phyloP scores from a whole-genome alignment of 495 filamentous ascomycete genomes.

The Penicillium argentinense region DNA sequence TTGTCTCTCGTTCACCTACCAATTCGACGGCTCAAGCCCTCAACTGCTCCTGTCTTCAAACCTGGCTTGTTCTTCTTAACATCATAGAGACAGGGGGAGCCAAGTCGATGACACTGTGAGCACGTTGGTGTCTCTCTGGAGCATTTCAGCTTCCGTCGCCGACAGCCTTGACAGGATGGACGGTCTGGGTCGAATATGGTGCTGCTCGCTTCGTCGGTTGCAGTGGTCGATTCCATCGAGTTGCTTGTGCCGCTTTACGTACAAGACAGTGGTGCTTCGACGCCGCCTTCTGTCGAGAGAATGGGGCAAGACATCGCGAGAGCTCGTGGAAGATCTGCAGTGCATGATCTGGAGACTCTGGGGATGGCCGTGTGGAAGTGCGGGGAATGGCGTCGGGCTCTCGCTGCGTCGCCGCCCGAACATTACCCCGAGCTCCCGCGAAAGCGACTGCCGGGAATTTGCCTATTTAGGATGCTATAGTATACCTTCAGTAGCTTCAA shows the following conservation, averaged over 20 bases:
- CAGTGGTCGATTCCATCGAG: not conserved
- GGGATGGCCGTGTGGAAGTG: not conserved
- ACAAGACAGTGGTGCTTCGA: not conserved
- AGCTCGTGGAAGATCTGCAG: not conserved
- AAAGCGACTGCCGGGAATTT: not conserved
- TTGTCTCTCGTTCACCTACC: no score
- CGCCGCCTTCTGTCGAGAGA: not conserved
- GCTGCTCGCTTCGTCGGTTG: not conserved
- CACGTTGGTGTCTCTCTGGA: slow-evolving; percentile 2
- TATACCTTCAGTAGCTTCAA: no score
- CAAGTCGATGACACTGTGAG: slow-evolving; percentile 3
- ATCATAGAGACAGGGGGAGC: slow-evolving; percentile 19
- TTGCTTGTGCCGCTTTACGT: not conserved
- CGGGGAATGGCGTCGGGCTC: not conserved
- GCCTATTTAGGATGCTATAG: not conserved
- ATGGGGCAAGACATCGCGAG: no score
- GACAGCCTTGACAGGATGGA: slow-evolving; percentile 7
- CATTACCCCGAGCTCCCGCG: not conserved
- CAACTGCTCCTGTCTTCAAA: slow-evolving; percentile 26
- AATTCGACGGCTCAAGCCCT: slow-evolving; percentile 24
- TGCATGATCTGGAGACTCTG: not conserved
- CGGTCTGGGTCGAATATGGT: not conserved
- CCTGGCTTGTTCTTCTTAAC: slow-evolving; percentile 23
- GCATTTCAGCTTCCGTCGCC: slow-evolving; percentile 4
- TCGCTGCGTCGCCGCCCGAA: not conserved